These are phyloP conservation scores for Emergomyces pasteurianus DNA, from an alignment of 2,329 filamentous ascomycete genomes.

Conservation along the genomic window DNA sequence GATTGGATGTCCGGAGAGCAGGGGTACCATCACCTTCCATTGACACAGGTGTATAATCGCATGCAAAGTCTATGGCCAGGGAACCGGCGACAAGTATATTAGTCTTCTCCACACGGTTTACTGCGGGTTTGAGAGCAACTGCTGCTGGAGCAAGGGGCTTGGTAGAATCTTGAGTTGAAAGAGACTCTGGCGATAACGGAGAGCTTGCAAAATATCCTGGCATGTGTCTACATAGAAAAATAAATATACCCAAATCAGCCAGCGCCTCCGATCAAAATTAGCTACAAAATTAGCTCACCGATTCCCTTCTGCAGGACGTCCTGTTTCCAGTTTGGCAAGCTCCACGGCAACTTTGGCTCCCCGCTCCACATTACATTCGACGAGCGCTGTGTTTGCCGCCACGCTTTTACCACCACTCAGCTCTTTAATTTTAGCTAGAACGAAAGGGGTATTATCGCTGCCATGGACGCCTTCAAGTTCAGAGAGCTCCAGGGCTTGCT, in stretches of 20 bases:
- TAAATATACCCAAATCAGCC: conserved; percentile 24
- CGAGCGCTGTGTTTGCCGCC: conserved; percentile 58
- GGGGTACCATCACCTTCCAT: conserved; percentile 24
- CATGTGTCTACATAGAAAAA: conserved; percentile 23
- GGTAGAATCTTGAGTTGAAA: conserved; percentile 14
- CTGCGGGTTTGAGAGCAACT: conserved; percentile 3
- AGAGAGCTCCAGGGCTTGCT: conserved; percentile 54
- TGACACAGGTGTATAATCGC: conserved; percentile 53
- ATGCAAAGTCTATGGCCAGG: conserved; percentile 75
- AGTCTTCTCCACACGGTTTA: conserved; percentile 22
- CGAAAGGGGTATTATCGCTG: conserved; percentile 71
- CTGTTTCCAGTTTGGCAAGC: conserved; percentile 43
- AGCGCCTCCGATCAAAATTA: conserved; percentile 10
- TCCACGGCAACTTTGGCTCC: conserved; percentile 55
- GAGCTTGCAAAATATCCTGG: conserved; percentile 19
- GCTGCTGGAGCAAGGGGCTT: conserved; percentile 3
- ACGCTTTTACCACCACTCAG: conserved; percentile 62
- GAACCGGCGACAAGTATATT: conserved; percentile 85
- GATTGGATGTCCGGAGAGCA: conserved; percentile 68
- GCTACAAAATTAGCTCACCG: conserved; percentile 27
- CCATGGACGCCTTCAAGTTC: conserved; percentile 55
- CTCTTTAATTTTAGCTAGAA: conserved; percentile 66
- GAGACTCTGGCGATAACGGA: conserved; percentile 13
- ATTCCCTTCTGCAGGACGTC: conserved; percentile 16
- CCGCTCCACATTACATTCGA: conserved; percentile 54